Evolutionary conservation across 805 yeast species (phyloP), one percentile per base, ranked within the genome.

Genomic region (Kodamaea jinghongensis): DNA sequence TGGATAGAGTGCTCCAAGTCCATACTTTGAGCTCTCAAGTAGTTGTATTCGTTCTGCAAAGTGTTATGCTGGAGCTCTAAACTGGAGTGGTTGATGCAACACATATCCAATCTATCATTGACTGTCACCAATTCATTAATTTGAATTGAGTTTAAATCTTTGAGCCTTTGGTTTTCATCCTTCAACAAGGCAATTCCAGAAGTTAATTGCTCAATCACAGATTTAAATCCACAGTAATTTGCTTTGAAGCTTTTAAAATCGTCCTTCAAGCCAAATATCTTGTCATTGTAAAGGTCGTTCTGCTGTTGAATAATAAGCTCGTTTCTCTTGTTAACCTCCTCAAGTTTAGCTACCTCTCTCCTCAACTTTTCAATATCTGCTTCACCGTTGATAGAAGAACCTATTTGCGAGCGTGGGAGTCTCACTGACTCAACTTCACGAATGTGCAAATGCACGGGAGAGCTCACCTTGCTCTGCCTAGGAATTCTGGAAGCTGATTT

Each of bases 331-430:
- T 36, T 32, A 30, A 40, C 14, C 5, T 28, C 35, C 28, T 43
- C 42, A 4, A 46, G 28, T 17, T 44, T 39, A 12, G 39, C 28
- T 16, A 28, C 32, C 28, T 45, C 47, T 5, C 34, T 26, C 37
- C 49, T 51, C 34, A 52, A 41, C 17, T 37, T 41, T 2, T 36
- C 34, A 31, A 41, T 45, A 23, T 52, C 51, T 3, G 20, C 4
- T 33, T 48, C 38, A 31, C 46, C 23, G 8, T 20, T 6, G 8
- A 6, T 8, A 20, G 23, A 8, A 5, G 8, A 5, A 8, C 8
- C 23, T 20, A 6, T 20, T 20, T 5, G 23, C 5, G 23, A 6
- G 23, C 23, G 5, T 20, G 23, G 23, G 8, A 20, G 23, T 5
- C 7, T 6, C 5, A 20, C 8, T 6, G 23, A 5, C 7, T 20